These are phyloP conservation scores for Infundibulicybe gibba DNA, from an alignment of 768 basidiomycete genomes.

Conservation along the genomic window DNA sequence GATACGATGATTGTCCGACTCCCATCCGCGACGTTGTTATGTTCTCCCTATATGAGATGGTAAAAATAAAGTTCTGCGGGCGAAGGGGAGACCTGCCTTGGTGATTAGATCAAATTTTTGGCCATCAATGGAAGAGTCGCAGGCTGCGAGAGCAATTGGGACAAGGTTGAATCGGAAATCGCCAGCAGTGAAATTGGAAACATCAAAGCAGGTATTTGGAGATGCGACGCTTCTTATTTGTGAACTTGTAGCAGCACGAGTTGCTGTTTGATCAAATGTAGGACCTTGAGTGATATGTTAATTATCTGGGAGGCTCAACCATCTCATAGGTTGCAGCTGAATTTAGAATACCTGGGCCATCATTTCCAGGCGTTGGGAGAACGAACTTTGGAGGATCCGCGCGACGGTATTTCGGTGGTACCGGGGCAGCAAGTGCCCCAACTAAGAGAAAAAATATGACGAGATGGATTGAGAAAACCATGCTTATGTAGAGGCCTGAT, in stretches of 20 bases:
- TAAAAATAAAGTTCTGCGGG: background rate
- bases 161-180: conserved; percentile 18
- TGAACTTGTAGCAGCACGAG: conserved; percentile 14
- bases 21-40: conserved; percentile 15
- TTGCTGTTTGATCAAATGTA: conserved; percentile 17
- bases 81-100: conserved; percentile 6
- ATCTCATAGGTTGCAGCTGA: background rate
- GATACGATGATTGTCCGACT: conserved; percentile 15
- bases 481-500: too few relatives aligned
- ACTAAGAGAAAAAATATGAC: too few relatives aligned
- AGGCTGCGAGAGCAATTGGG: conserved; percentile 13
- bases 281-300: conserved; percentile 7
- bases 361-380: conserved; percentile 10
- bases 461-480: too few relatives aligned
- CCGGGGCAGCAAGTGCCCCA: too few relatives aligned
- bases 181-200: conserved; percentile 13
- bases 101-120: conserved; percentile 16
- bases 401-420: too few relatives aligned
- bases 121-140: conserved; percentile 11
- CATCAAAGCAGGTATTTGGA: conserved; percentile 12
- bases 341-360: conserved; percentile 11
- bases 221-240: conserved; percentile 14
- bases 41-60: conserved; percentile 8
- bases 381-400: conserved; percentile 5
- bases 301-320: background rate